Conservation (phyloP, 352 stramenopile species). For the Peronospora tabacina region DNA sequence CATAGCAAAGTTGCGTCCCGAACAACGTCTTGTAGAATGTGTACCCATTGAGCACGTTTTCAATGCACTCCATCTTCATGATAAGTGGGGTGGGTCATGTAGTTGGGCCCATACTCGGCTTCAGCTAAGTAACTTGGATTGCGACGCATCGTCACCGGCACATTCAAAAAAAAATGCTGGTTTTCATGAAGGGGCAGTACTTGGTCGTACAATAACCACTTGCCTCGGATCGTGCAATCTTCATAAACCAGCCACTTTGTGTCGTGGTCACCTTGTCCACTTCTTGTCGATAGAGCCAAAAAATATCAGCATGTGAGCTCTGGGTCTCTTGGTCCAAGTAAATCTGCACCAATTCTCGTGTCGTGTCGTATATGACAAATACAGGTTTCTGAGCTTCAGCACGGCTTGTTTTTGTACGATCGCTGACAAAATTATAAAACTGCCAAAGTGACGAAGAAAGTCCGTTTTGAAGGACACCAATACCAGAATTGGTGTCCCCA, state of each 20-base stretch:
- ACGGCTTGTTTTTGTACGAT: constrained; percentile 37
- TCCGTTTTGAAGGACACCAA: constrained; percentile 52
- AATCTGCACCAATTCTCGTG: constrained; percentile 63
- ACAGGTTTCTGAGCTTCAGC: constrained; percentile 40
- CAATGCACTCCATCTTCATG: constrained; percentile 71
- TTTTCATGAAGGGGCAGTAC: constrained; percentile 47
- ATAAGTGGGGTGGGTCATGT: constrained; percentile 65
- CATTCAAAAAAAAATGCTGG: constrained; percentile 45
- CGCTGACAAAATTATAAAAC: constrained; percentile 48
- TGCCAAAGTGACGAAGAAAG: constrained; percentile 44
- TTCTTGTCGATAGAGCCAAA: constrained; percentile 69
- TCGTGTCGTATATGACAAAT: constrained; percentile 42
- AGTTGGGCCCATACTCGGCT: constrained; percentile 60
- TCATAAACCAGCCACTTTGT: constrained; percentile 55
- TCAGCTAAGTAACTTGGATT: constrained; percentile 54
- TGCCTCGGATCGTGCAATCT: constrained; percentile 61
- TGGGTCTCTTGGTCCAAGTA: constrained; percentile 39
- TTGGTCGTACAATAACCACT: constrained; percentile 56
- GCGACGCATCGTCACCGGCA: constrained; percentile 39
- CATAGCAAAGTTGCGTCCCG: constrained; percentile 18
- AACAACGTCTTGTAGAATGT: constrained; percentile 54
- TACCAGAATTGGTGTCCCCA: constrained; percentile 73
- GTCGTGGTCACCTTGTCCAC: constrained; percentile 24
- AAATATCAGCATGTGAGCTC: constrained; percentile 70
- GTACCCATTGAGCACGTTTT: constrained; percentile 73